A percentile compares a stretch with the other conserved stretches of the same genome.
Evolutionary conservation across 805 yeast species (phyloP).

Genomic region (Soucietia sequanensis): DNA sequence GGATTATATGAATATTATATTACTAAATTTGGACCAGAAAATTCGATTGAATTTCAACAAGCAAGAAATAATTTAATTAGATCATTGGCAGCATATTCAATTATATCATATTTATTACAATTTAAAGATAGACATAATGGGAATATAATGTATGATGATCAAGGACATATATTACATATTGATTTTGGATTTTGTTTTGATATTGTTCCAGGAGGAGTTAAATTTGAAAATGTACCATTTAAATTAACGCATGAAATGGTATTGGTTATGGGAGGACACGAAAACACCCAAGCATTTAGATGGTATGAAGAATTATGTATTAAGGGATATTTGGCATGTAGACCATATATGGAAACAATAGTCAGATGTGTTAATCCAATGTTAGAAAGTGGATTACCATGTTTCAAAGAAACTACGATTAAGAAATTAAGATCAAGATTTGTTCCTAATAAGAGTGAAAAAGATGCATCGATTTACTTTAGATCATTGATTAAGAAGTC

Average conservation of each 20-base stretch:
- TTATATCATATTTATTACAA: constrained; percentile 85
- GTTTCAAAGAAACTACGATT: constrained; percentile 88
- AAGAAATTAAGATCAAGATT: constrained; percentile 75
- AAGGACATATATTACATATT: constrained; percentile 92
- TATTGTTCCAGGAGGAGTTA: constrained; percentile 98
- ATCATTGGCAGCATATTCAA: constrained; percentile 91
- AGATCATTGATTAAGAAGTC: constrained; percentile 73
- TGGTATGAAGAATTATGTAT: constrained; percentile 97
- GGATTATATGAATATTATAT: constrained; percentile 91
- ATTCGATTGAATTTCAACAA: constrained; percentile 80
- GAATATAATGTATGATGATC: constrained; percentile 92
- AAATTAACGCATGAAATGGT: constrained; percentile 96
- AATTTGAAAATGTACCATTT: constrained; percentile 97
- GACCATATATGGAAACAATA: constrained; percentile 85
- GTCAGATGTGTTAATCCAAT: constrained; percentile 85
- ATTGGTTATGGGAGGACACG: constrained; percentile 89
- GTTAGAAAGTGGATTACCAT: constrained; percentile 94
- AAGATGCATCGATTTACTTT: constrained; percentile 80
- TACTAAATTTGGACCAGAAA: constrained; percentile 93
- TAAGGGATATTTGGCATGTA: constrained; percentile 82
- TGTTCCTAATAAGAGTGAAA: constrained; percentile 76
- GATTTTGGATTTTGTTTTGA: constrained; percentile 99
- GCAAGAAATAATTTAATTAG: constrained; percentile 92
- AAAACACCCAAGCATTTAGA: constrained; percentile 77
- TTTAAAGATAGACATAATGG: constrained; percentile 99